Percentiles rank a stretch among this genome's conserved stretches.
phyloP scores from a whole-genome alignment of 2,329 filamentous ascomycete species.

The Alternaria hordeiaustralica region DNA sequence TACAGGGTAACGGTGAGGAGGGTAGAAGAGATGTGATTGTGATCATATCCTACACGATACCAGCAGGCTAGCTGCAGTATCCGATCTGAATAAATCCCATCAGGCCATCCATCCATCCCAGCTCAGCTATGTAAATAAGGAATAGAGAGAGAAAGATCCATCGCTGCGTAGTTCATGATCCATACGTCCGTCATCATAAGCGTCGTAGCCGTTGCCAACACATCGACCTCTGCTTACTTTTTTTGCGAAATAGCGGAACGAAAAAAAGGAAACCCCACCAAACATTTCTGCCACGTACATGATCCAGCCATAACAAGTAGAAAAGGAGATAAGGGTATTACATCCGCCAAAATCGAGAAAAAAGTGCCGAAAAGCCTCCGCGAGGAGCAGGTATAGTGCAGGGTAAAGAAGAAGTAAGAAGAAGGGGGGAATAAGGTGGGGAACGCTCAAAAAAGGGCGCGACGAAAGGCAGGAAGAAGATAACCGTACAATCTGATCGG shows the following conservation, averaged over 20 bases:
- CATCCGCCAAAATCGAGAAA: conserved; percentile 28
- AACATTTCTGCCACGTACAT: conserved; percentile 9
- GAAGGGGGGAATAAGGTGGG: conserved; percentile 8
- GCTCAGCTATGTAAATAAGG: neutral
- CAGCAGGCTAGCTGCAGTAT: neutral
- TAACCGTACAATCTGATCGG: conserved; percentile 22
- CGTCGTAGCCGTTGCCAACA: conserved; percentile 21
- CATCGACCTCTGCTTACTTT: conserved; percentile 17
- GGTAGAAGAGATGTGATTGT: neutral
- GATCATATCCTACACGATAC: neutral
- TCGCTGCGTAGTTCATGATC: conserved; percentile 21
- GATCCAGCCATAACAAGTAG: conserved; percentile 16
- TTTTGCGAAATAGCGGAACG: conserved; percentile 5
- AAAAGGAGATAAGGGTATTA: conserved; percentile 32
- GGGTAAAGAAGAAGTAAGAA: conserved; percentile 15
- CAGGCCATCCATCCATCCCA: neutral
- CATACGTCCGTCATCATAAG: conserved; percentile 15
- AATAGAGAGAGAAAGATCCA: conserved; percentile 9
- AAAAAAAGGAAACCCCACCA: conserved; percentile 12
- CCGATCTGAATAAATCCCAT: neutral
- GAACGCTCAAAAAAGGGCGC: conserved; percentile 5
- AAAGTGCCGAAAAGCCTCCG: conserved; percentile 28
- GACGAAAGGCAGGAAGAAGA: conserved; percentile 10
- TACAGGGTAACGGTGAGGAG: neutral
- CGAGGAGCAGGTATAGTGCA: conserved; percentile 39